Evolutionary conservation across 2,329 filamentous ascomycete species (phyloP).

Genomic region (Diaporthe sp.): DNA sequence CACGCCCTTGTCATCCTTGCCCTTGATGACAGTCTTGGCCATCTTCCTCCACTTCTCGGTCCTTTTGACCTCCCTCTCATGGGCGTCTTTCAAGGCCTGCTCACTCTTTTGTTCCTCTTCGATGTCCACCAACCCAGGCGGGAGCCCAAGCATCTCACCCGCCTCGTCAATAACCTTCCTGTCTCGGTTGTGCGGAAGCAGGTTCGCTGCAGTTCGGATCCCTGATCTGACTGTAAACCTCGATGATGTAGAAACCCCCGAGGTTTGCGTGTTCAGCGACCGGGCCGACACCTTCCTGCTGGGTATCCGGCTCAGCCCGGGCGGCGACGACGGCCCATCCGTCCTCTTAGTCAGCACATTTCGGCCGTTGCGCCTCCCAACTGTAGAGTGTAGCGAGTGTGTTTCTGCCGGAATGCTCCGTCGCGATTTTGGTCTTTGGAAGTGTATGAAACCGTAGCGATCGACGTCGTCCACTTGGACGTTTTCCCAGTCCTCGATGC

Average conservation of each 20-base stretch:
- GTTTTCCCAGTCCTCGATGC: conserved; percentile 77
- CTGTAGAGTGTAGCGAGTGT: conserved; percentile 57
- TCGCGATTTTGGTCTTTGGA: conserved; percentile 58
- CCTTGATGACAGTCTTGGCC: conserved; percentile 69
- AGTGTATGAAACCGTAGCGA: conserved; percentile 76
- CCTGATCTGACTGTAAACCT: conserved; percentile 67
- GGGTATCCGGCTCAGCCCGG: conserved; percentile 59
- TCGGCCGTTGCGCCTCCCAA: conserved; percentile 61
- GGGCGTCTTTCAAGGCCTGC: conserved; percentile 67
- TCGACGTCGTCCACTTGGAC: conserved; percentile 73
- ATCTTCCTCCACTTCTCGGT: conserved; percentile 78
- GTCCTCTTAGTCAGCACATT: conserved; percentile 60
- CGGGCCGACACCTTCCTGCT: conserved; percentile 69
- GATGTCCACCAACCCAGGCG: conserved; percentile 69
- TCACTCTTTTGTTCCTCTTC: conserved; percentile 68
- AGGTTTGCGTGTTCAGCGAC: conserved; percentile 71
- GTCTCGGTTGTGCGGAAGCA: conserved; percentile 72
- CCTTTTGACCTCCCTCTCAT: conserved; percentile 73
- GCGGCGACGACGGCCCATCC: conserved; percentile 51
- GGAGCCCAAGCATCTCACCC: conserved; percentile 74
- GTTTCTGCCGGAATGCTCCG: conserved; percentile 46
- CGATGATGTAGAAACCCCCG: conserved; percentile 64
- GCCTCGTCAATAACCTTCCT: conserved; percentile 74
- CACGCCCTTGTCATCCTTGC: conserved; percentile 68
- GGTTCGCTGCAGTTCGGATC: conserved; percentile 70